Evolutionary conservation across 2,329 filamentous ascomycete genomes (phyloP).

Genomic region (Pyricularia pennisetigena): DNA sequence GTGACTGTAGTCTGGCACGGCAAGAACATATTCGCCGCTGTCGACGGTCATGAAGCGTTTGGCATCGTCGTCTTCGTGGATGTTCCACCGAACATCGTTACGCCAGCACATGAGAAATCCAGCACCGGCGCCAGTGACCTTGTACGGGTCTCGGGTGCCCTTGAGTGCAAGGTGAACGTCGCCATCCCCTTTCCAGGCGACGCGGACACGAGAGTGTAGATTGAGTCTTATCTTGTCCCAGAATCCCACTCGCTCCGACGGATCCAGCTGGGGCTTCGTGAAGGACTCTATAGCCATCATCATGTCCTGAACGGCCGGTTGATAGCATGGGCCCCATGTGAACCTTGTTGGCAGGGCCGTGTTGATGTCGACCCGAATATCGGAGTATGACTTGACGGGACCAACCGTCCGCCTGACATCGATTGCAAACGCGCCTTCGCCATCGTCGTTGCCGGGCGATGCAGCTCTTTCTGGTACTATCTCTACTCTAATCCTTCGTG

Average conservation of each 20-base stretch:
- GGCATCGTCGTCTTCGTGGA: constrained; percentile 78
- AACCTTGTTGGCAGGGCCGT: constrained; percentile 85
- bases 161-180: constrained; percentile 92
- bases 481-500: constrained; percentile 69
- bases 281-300: constrained; percentile 99
- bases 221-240: constrained; percentile 97
- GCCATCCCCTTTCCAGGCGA: constrained; percentile 90
- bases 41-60: constrained; percentile 92
- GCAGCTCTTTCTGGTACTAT: constrained; percentile 53
- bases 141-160: constrained; percentile 84
- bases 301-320: constrained; percentile 97
- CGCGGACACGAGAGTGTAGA: constrained; percentile 83
- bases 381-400: constrained; percentile 92
- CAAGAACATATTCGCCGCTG: constrained; percentile 89
- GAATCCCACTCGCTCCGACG: constrained; percentile 88
- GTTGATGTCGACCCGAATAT: constrained; percentile 87
- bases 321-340: constrained; percentile 95
- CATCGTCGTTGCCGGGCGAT: constrained; percentile 36
- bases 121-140: constrained; percentile 83
- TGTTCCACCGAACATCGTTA: constrained; percentile 79
- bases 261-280: constrained; percentile 89
- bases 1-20: constrained; percentile 86
- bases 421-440: constrained; percentile 63
- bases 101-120: constrained; percentile 99
- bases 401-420: constrained; percentile 86